phyloP scores from a whole-genome alignment of 306 rosid genomes.

The Cicer cuneatum region DNA sequence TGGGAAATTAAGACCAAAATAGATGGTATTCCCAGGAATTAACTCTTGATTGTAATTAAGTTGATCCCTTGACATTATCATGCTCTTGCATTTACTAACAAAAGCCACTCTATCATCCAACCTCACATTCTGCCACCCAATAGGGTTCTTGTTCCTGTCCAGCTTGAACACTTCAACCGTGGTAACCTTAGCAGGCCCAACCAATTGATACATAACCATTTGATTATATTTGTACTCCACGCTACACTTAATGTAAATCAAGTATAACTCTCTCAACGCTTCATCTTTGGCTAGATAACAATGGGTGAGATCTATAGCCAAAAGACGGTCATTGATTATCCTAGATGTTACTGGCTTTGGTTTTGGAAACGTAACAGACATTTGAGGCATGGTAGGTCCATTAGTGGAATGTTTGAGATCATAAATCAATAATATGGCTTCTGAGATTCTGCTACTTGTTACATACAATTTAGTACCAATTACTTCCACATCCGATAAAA shows the following conservation, averaged over 20 bases:
- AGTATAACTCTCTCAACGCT: neutral
- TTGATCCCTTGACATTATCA: neutral
- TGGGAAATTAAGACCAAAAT: neutral
- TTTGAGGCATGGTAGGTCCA: neutral
- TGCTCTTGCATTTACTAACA: neutral
- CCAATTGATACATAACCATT: too few species aligned
- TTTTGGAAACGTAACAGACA: neutral
- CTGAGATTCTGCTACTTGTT: neutral
- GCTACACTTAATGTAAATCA: neutral
- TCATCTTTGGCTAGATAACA: neutral
- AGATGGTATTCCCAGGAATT: neutral
- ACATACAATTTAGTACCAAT: constrained; percentile 2
- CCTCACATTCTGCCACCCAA: neutral
- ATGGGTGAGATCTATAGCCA: neutral
- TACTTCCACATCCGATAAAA: neutral
- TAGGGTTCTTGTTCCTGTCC: neutral
- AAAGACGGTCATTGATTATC: neutral
- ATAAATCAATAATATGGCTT: neutral
- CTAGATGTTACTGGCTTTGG: neutral
- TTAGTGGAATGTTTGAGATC: neutral
- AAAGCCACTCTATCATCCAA: neutral
- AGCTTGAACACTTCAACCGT: neutral
- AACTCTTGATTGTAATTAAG: neutral
- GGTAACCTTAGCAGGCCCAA: neutral
- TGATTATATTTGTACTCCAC: too few species aligned